Evolutionary conservation across 257 asterid genomes (phyloP).

Genomic region (Prunella vulgaris): DNA sequence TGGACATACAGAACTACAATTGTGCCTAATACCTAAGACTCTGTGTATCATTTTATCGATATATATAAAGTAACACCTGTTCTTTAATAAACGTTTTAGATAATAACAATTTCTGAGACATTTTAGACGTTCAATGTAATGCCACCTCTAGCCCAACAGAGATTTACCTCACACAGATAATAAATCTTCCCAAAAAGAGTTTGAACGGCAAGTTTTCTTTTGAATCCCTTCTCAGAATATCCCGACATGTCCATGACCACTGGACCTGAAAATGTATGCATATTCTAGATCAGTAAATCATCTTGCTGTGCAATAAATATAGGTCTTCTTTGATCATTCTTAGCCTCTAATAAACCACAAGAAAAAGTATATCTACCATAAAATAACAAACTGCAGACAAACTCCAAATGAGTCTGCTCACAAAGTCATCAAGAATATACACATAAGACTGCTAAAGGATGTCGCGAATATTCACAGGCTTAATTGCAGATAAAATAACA

Average conservation of each 20-base stretch:
- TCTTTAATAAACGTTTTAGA: not conserved
- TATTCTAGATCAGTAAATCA: slow-evolving; percentile 16
- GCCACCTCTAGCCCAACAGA: not conserved
- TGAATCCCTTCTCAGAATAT: slow-evolving; percentile 82
- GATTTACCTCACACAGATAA: slow-evolving; percentile 75
- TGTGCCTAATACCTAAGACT: not conserved
- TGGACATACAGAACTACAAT: not conserved
- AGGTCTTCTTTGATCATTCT: not conserved
- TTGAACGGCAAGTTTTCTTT: slow-evolving; percentile 88
- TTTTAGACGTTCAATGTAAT: not conserved
- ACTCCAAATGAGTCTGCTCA: not conserved
- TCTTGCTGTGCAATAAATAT: not conserved
- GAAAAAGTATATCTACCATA: not conserved
- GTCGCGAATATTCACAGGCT: too few species aligned
- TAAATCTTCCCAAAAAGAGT: slow-evolving; percentile 81
- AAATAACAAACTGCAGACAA: not conserved
- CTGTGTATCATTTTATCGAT: not conserved
- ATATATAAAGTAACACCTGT: not conserved
- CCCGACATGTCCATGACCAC: slow-evolving; percentile 82
- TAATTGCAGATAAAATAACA: too few species aligned
- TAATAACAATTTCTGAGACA: not conserved
- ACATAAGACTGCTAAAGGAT: not conserved
- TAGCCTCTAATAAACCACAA: not conserved
- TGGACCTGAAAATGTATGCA: slow-evolving; percentile 68
- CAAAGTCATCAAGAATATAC: not conserved